Evolutionary conservation across 768 basidiomycete genomes (phyloP).

Genomic region (Phanerochaete carnosa): DNA sequence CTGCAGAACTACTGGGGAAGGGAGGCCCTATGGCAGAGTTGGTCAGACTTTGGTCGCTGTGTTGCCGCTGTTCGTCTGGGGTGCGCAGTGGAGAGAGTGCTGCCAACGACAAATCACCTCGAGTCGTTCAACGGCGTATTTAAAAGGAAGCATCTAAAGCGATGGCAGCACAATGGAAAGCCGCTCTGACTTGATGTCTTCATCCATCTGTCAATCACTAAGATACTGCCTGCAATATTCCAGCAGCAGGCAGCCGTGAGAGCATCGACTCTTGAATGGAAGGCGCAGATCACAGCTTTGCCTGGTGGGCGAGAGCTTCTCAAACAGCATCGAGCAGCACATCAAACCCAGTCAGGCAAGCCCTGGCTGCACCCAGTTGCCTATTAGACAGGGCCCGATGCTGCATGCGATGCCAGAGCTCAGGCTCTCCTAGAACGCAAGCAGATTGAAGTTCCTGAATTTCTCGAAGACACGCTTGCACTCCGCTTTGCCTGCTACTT

Average conservation of each 20-base stretch:
- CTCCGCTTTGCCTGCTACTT: neutral
- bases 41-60: conserved; percentile 27
- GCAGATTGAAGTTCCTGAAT: neutral
- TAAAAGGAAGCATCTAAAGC: conserved; percentile 28
- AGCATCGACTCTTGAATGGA: neutral
- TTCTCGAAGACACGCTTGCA: neutral
- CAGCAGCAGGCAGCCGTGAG: neutral
- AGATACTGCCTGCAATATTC: conserved; percentile 22
- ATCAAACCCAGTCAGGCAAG: too few relatives aligned
- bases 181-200: conserved; percentile 31
- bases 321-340: neutral
- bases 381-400: neutral
- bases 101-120: conserved; percentile 39
- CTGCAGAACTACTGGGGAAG: conserved; percentile 22
- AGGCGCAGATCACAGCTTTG: neutral
- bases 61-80: conserved; percentile 23
- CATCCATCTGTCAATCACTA: conserved; percentile 14
- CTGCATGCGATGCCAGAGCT: neutral
- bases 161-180: conserved; percentile 25
- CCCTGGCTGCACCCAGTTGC: neutral
- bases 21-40: conserved; percentile 28
- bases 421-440: neutral
- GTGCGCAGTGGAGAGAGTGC: conserved; percentile 23
- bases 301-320: neutral
- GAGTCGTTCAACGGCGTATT: conserved; percentile 36